A percentile compares a stretch with the other conserved stretches of the same genome.
Evolutionary conservation across 148 eudicot species (phyloP).

Genomic region (Persicaria tinctoria): DNA sequence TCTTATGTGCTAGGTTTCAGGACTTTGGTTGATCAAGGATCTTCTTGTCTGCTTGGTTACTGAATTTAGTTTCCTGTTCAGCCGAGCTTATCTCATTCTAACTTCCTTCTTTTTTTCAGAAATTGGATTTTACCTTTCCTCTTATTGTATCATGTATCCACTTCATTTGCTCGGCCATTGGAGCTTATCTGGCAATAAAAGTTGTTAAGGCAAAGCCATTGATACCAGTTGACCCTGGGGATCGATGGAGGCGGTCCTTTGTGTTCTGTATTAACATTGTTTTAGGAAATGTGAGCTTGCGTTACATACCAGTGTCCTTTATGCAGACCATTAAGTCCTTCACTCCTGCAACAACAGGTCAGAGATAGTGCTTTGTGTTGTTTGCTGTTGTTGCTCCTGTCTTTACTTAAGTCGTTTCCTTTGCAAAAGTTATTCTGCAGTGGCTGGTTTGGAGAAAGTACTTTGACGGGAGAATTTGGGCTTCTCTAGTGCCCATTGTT

Average conservation of each 20-base stretch:
- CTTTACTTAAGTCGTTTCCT: conserved; percentile 14
- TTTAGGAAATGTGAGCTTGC: conserved; percentile 86
- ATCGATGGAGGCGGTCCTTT: conserved; percentile 95
- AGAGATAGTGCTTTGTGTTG: conserved; percentile 12
- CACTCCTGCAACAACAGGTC: conserved; percentile 98
- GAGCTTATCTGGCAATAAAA: conserved; percentile 81
- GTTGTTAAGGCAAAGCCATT: conserved; percentile 83
- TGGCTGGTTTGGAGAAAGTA: conserved; percentile 90
- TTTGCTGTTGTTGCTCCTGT: neutral
- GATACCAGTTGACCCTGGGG: conserved; percentile 72
- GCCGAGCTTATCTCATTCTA: neutral
- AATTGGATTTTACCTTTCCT: conserved; percentile 90
- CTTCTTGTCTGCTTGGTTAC: neutral
- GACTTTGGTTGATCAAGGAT: no score
- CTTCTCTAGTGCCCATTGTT: conserved; percentile 85
- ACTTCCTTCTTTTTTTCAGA: conserved; percentile 38
- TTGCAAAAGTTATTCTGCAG: conserved; percentile 74
- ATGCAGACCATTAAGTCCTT: conserved; percentile 98
- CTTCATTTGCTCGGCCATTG: conserved; percentile 91
- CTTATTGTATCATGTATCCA: conserved; percentile 86
- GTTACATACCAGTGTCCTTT: conserved; percentile 94
- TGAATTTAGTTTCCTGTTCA: neutral
- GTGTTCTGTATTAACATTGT: conserved; percentile 94
- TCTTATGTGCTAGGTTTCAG: no score
- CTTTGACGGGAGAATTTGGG: conserved; percentile 90